Evolutionary conservation across 768 basidiomycete species (phyloP), one percentile per base, ranked within the genome.

Genomic region (Hypholoma sublateritium): DNA sequence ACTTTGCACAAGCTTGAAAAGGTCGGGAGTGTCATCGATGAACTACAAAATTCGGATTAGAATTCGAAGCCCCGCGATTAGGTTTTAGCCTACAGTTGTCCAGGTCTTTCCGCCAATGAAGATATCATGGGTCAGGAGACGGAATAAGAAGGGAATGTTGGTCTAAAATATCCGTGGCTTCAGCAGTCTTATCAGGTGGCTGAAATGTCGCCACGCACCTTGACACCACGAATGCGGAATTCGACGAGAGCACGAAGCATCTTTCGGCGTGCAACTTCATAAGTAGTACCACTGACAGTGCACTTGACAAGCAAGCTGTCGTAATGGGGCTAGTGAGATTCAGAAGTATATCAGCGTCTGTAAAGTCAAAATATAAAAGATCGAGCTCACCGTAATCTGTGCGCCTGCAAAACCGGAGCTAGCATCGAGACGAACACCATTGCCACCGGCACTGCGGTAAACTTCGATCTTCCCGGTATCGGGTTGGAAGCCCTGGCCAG

Each of bases 381-480:
- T 45, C 16, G 45, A 61, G 62, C 84, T 57, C 68, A 93, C 93
- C 32, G 97, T 99, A 70, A 99, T 98, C 74, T 98, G 97, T 24
- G 97, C 97, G 32, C 97, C 97, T 53, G 97, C 97, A 65, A 98
- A 99, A 62, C 97, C 97, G 58, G 95, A 97, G 70, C 88, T 91
- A 17, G 97, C 92, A 69, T 99, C 97, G 32, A 99, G 80, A 69
- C 97, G 91, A 41, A 99, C 94, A 67, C 97, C 97, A 69, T 98
- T 98, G 54, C 97, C 97, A 73, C 97, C 97, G 39, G 97, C 96
- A 69, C 92, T 94, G 59, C 97, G 89, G 77, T 99, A 99, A 21
- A 99, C 97, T 67, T 98, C 97, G 61, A 99, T 98, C 75, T 99
- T 99, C 62, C 97, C 97, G 4, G 93, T 98, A 72, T 99, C 97